Evolutionary conservation across 306 rosid species (phyloP).

Genomic region (Begonia loranthoides): DNA sequence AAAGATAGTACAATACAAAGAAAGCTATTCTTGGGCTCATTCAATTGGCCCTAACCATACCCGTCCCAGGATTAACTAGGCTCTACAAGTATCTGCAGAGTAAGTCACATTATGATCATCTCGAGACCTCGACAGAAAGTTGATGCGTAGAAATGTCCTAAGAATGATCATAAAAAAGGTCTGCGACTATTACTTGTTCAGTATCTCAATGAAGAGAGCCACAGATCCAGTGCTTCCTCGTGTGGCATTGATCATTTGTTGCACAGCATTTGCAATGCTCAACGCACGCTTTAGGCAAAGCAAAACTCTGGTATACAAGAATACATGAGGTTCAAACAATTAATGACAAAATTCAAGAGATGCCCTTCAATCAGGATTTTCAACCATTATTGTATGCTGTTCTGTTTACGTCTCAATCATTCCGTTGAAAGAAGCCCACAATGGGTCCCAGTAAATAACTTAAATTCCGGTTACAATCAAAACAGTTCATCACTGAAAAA

Average conservation of each 20-base stretch:
- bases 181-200: conserved; percentile 58
- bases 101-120: conserved; percentile 7
- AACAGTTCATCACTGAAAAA: too few species aligned
- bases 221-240: conserved; percentile 81
- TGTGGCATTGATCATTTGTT: conserved; percentile 75
- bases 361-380: too few species aligned
- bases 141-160: conserved; percentile 5
- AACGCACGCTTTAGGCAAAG: conserved; percentile 83
- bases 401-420: too few species aligned
- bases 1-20: too few species aligned
- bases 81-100: conserved; percentile 54
- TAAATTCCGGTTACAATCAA: too few species aligned
- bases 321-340: not conserved
- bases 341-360: too few species aligned
- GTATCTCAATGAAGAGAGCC: conserved; percentile 75
- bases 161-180: not conserved
- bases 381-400: too few species aligned
- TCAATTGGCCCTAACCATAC: not conserved
- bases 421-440: too few species aligned
- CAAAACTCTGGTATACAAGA: conserved; percentile 48
- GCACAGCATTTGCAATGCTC: conserved; percentile 91
- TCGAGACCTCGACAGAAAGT: conserved; percentile 1
- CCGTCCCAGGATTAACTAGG: not conserved
- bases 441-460: too few species aligned
- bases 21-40: too few species aligned